phyloP scores from a whole-genome alignment of 345 rosid species.

The Brassica nigra region DNA sequence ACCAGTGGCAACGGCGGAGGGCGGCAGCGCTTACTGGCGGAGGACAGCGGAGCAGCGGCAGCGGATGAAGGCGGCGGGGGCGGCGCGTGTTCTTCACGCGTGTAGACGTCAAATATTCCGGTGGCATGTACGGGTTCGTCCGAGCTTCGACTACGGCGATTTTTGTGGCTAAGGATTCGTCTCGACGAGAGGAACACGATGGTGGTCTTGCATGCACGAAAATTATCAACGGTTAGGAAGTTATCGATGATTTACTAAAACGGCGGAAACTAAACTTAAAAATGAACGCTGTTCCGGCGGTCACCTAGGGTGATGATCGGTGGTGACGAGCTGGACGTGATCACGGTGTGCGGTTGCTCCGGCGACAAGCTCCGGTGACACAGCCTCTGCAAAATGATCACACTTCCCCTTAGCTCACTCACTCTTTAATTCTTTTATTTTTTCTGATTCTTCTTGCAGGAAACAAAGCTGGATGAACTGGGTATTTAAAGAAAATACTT shows the following conservation, averaged over 20 bases:
- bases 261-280: not conserved
- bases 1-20: not conserved
- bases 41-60: not conserved
- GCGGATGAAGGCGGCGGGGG: not conserved
- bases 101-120: too few species aligned
- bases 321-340: not conserved
- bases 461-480: too few species aligned
- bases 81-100: too few species aligned
- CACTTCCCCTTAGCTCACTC: not conserved
- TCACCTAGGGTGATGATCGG: not conserved
- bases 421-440: not conserved
- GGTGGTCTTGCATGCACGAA: not conserved
- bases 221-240: not conserved
- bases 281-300: not conserved
- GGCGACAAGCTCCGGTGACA: too few species aligned
- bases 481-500: too few species aligned
- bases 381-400: too few species aligned
- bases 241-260: not conserved
- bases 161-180: not conserved
- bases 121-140: not conserved
- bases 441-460: too few species aligned
- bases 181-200: not conserved
- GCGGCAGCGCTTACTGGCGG: not conserved
- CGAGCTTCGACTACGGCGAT: not conserved
- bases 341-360: not conserved